Evolutionary conservation across 2,329 filamentous ascomycete species (phyloP).

Genomic region (Phyllosticta citriasiana): DNA sequence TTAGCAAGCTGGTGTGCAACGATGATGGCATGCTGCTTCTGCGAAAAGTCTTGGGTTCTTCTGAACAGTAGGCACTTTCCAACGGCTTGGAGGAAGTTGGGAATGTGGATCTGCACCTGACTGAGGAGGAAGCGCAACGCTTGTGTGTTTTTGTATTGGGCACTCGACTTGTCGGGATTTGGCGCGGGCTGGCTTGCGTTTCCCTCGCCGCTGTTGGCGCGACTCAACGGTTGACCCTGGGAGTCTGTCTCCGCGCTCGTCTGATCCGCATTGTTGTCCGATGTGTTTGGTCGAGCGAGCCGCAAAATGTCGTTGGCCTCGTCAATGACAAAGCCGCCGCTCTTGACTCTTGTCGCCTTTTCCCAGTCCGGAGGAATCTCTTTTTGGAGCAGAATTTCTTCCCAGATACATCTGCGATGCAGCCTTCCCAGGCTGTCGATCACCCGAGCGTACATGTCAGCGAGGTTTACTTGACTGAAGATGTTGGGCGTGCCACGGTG

Average conservation of each 20-base stretch:
- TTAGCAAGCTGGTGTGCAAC: slow-evolving; percentile 62
- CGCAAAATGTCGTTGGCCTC: slow-evolving; percentile 32
- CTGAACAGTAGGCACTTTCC: slow-evolving; percentile 73
- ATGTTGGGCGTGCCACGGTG: slow-evolving; percentile 53
- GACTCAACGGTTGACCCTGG: slow-evolving; percentile 8
- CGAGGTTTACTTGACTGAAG: slow-evolving; percentile 70
- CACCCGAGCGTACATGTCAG: slow-evolving; percentile 70
- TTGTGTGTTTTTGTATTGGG: slow-evolving; percentile 62
- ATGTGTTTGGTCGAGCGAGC: slow-evolving; percentile 4
- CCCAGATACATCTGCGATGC: slow-evolving; percentile 70
- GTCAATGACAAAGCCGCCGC: slow-evolving; percentile 27
- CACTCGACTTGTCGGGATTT: slow-evolving; percentile 14
- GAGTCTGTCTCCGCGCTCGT: slow-evolving; percentile 11
- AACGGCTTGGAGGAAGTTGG: slow-evolving; percentile 74
- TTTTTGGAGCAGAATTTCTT: slow-evolving; percentile 67
- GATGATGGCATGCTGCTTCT: slow-evolving; percentile 50
- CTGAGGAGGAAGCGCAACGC: slow-evolving; percentile 67
- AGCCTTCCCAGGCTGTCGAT: slow-evolving; percentile 67
- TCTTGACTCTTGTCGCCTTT: slow-evolving; percentile 34
- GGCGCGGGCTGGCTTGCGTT: slow-evolving; percentile 12
- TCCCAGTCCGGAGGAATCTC: slow-evolving; percentile 63
- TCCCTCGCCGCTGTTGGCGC: slow-evolving; percentile 10
- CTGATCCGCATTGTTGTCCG: neutral
- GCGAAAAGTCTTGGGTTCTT: slow-evolving; percentile 56
- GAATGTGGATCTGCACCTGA: slow-evolving; percentile 68